Base-by-base conservation (phyloP, 768 basidiomycete species). In the Macrocybe gigantea region DNA sequence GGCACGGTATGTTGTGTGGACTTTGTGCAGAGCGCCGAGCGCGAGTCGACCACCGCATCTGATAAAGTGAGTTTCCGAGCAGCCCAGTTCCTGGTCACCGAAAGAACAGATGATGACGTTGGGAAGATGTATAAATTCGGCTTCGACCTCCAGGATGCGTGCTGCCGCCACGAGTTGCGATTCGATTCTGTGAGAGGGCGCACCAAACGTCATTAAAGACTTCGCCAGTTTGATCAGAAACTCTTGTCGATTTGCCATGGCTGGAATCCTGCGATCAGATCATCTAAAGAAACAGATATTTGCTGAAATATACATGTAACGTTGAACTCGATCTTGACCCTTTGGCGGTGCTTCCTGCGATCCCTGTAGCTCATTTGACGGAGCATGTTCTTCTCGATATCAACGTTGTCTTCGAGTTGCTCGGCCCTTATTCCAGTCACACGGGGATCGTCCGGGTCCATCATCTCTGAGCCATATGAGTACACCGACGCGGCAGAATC, bases 121-220 rank as follows among this genome's bases (percentile, higher is more conserved):
- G 15, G 88, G 89, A 10, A 90, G 70, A 65, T 93, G 87, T 36
- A 95, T 86, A 61, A 93, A 94, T 61, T 94, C 90, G 39, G 91
- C 90, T 62, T 91, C 83, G 47, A 96, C 80, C 57, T 93, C 92
- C 12, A 97, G 82, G 45, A 93, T 92, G 11, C 83, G 78, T 0
- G 93, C 90, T 6, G 90, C 90, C 7, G 93, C 87, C 32, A 86
- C 74, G 35, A 97, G 80, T 62, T 96, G 93, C 2, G 91, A 85
- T 65, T 95, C 93, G 50, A 97, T 88, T 32, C 94, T 82, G 67
- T 97, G 94, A 15, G 90, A 92, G 0, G 93, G 92, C 12, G 93
- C 90, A 5, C 93, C 92, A 59, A 89, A 94, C 9, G 83, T 83
- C 88, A 97, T 93, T 36, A 96, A 72, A 12, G 89, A 83, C 51